phyloP scores from a whole-genome alignment of 352 stramenopile species.

The Phytopythium boreale region DNA sequence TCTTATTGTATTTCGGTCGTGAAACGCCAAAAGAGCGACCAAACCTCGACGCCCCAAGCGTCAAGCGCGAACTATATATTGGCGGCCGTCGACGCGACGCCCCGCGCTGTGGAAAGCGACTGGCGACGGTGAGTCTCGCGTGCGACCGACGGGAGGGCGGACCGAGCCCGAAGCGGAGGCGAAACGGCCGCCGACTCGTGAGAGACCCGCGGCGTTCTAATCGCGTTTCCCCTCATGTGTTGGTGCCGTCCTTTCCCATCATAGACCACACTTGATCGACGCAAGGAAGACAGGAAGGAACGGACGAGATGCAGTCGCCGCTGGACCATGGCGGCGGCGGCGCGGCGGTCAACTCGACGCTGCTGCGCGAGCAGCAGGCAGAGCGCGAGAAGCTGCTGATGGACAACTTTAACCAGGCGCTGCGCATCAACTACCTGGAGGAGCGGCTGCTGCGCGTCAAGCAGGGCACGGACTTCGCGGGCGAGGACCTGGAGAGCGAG shows the following conservation, averaged over 20 bases:
- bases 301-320: conserved; percentile 3
- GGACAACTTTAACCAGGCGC: conserved; percentile 75
- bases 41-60: no score
- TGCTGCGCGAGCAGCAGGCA: conserved; percentile 54
- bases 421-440: conserved; percentile 63
- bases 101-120: not conserved
- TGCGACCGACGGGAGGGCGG: no score
- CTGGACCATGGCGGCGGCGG: not conserved
- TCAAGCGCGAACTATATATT: not conserved
- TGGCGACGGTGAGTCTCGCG: not conserved
- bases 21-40: conserved; percentile 1
- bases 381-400: conserved; percentile 59
- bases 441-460: conserved; percentile 62
- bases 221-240: no score
- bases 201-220: no score
- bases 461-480: conserved; percentile 54
- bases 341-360: conserved; percentile 10
- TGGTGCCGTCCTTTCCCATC: not conserved
- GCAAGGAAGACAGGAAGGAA: not conserved
- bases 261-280: not conserved
- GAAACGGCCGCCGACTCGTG: not conserved
- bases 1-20: not conserved
- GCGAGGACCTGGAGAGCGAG: conserved; percentile 62
- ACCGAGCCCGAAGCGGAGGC: not conserved
- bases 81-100: not conserved